Conservation (phyloP, 2,329 filamentous ascomycete species). For the Phialophora macrospora region DNA sequence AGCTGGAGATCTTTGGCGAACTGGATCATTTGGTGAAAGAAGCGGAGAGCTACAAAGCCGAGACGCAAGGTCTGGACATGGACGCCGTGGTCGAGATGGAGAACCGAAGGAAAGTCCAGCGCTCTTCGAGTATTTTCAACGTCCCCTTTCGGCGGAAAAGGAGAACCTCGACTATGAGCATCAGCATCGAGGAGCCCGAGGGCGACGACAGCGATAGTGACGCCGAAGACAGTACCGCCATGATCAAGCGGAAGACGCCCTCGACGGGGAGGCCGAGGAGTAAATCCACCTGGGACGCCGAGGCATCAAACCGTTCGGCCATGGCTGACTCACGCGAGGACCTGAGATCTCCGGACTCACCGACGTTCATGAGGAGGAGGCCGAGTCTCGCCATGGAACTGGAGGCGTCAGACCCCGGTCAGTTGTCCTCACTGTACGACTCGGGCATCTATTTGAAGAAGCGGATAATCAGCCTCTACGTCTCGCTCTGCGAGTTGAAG, state of each 20-base stretch:
- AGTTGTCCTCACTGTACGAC: slow-evolving; percentile 71
- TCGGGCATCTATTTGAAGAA: slow-evolving; percentile 88
- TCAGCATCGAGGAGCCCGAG: slow-evolving; percentile 60
- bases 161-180: slow-evolving; percentile 52
- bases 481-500: slow-evolving; percentile 91
- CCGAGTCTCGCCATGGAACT: slow-evolving; percentile 59
- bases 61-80: slow-evolving; percentile 53
- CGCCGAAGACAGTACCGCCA: slow-evolving; percentile 37
- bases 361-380: slow-evolving; percentile 56
- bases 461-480: slow-evolving; percentile 82
- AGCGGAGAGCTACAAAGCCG: slow-evolving; percentile 69
- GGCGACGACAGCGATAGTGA: slow-evolving; percentile 54
- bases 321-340: slow-evolving; percentile 51
- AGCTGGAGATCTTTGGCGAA: slow-evolving; percentile 83
- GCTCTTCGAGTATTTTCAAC: slow-evolving; percentile 59
- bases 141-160: slow-evolving; percentile 54
- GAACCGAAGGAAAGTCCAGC: slow-evolving; percentile 48
- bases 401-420: slow-evolving; percentile 79
- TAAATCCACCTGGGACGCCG: slow-evolving; percentile 40
- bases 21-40: slow-evolving; percentile 77
- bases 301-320: slow-evolving; percentile 20
- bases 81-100: slow-evolving; percentile 50
- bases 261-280: slow-evolving; percentile 39
- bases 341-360: slow-evolving; percentile 56
- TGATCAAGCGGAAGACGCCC: slow-evolving; percentile 43